A percentile compares a stretch with the other conserved stretches of the same genome.
These are phyloP conservation scores for Gomphus bonarii DNA, from an alignment of 1,284 basidiomycete species.

Conservation along the genomic window DNA sequence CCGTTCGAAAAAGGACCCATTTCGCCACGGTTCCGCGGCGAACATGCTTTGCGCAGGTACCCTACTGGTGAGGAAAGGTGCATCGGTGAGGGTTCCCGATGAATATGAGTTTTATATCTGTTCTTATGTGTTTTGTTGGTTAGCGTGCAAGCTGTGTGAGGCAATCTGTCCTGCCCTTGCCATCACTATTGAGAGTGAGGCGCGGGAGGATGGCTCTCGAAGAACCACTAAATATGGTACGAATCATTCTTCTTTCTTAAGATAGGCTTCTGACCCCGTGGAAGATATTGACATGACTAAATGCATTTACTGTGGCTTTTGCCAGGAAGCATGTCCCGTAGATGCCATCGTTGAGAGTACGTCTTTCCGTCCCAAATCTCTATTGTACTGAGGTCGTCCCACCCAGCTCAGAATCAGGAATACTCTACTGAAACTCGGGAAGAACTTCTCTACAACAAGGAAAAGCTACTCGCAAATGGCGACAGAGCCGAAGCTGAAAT, in stretches of 20 bases:
- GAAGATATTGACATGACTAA: constrained; percentile 92
- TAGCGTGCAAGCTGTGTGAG: constrained; percentile 98
- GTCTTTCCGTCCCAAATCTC: constrained; percentile 23
- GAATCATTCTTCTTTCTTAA: constrained; percentile 13
- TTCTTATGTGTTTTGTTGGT: neutral
- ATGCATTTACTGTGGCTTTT: constrained; percentile 98
- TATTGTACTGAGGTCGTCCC: constrained; percentile 2
- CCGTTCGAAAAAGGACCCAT: constrained; percentile 97
- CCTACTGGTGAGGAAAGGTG: constrained; percentile 98
- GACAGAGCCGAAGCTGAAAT: constrained; percentile 96
- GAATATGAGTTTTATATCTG: neutral
- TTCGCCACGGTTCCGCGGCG: constrained; percentile 96
- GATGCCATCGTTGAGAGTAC: constrained; percentile 99
- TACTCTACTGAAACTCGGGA: constrained; percentile 97
- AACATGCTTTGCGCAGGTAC: constrained; percentile 97
- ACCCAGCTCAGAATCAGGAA: constrained; percentile 86
- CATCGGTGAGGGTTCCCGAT: constrained; percentile 57
- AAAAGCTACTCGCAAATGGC: constrained; percentile 92
- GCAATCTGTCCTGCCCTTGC: constrained; percentile 99
- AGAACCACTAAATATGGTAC: constrained; percentile 92
- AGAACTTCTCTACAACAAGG: constrained; percentile 98
- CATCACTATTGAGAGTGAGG: constrained; percentile 98
- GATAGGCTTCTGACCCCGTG: neutral
- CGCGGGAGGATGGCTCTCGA: constrained; percentile 90
- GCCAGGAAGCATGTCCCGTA: constrained; percentile 98